Percentiles rank a stretch among this genome's conserved stretches.
These are phyloP conservation scores for Coleophoma eucalyptorum DNA, from an alignment of 2,329 filamentous ascomycete species.

Conservation along the genomic window DNA sequence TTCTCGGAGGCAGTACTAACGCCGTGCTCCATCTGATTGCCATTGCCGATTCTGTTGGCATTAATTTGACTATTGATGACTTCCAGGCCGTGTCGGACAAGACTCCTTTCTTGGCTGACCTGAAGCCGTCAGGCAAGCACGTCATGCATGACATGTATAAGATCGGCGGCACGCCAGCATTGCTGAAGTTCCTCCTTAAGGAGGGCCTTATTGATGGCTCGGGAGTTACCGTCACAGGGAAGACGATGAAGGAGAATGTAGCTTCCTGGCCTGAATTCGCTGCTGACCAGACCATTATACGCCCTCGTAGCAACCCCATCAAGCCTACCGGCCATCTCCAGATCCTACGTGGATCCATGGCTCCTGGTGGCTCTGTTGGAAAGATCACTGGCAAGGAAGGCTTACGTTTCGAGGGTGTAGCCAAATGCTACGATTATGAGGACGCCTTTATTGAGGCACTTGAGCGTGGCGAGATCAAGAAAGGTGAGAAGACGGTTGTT, in stretches of 20 bases:
- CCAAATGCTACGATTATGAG: conserved; percentile 68
- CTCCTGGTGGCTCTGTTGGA: conserved; percentile 66
- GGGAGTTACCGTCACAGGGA: conserved; percentile 55
- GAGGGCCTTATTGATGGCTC: conserved; percentile 55
- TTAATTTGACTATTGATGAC: conserved; percentile 81
- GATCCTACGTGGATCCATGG: conserved; percentile 66
- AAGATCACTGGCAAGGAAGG: conserved; percentile 79
- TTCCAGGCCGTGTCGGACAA: conserved; percentile 80
- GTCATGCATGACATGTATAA: conserved; percentile 54
- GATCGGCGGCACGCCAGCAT: conserved; percentile 52
- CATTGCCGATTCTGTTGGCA: conserved; percentile 75
- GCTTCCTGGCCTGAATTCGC: conserved; percentile 60
- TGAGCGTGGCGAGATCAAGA: conserved; percentile 65
- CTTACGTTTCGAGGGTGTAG: conserved; percentile 61
- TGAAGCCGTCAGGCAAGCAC: conserved; percentile 72
- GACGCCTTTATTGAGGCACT: conserved; percentile 65
- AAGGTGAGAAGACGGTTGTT: conserved; percentile 73
- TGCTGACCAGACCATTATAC: conserved; percentile 67
- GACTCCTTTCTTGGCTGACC: conserved; percentile 76
- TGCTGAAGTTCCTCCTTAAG: conserved; percentile 54
- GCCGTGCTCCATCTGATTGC: conserved; percentile 82
- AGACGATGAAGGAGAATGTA: conserved; percentile 55
- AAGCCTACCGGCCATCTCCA: conserved; percentile 70
- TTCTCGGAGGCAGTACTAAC: conserved; percentile 82
- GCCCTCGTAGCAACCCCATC: conserved; percentile 64